Evolutionary conservation across 371 early-diverging fungal genomes (phyloP).

Genomic region (Smittium mucronatum): DNA sequence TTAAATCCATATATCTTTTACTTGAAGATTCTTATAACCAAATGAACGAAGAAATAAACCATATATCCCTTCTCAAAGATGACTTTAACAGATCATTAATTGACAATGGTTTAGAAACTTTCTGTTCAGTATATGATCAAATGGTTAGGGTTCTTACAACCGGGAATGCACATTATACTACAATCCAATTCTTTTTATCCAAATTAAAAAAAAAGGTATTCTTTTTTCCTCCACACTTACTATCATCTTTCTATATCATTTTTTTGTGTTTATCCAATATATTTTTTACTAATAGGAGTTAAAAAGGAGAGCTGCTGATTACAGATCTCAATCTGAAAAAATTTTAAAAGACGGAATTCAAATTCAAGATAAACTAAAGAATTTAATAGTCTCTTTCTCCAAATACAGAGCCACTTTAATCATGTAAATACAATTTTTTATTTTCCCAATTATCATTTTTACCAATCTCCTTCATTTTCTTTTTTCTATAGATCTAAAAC

Average conservation of each 20-base stretch:
- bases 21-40: not conserved
- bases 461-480: too few relatives aligned
- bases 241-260: too few relatives aligned
- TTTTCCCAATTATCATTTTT: too few relatives aligned
- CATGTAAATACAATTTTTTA: not conserved
- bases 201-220: constrained; percentile 7
- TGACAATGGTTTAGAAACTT: constrained; percentile 6
- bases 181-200: constrained; percentile 5
- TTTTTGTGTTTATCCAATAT: not conserved
- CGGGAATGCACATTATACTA: not conserved
- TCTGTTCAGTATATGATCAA: not conserved
- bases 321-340: not conserved
- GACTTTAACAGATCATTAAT: not conserved
- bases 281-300: not conserved
- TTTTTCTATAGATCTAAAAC: too few relatives aligned
- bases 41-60: not conserved
- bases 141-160: not conserved
- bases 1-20: not conserved
- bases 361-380: not conserved
- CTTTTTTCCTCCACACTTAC: too few relatives aligned
- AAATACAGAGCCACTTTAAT: not conserved
- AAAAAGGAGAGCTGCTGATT: not conserved
- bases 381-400: not conserved
- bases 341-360: not conserved
- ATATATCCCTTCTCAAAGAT: not conserved